Percentiles rank a stretch among this genome's conserved stretches.
These are phyloP conservation scores for Ocimum tenuiflorum DNA, from an alignment of 257 asterid genomes.

Conservation along the genomic window DNA sequence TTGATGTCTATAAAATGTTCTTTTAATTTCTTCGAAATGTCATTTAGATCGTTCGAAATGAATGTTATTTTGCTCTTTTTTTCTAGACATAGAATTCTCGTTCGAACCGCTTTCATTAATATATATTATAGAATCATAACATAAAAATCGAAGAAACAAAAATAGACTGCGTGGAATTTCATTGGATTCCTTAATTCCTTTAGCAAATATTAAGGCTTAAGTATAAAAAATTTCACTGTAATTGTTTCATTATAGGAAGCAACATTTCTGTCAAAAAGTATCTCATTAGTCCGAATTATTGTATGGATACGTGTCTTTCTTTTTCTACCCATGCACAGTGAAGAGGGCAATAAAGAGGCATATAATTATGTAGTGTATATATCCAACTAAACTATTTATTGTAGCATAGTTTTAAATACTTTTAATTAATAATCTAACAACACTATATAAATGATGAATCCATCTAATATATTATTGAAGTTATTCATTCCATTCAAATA, in stretches of 20 bases:
- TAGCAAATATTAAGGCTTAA: constrained; percentile 8
- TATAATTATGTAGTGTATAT: not conserved
- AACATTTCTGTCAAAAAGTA: not conserved
- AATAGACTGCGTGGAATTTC: not conserved
- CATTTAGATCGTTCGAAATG: too few relatives aligned
- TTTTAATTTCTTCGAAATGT: too few relatives aligned
- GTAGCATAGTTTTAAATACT: not conserved
- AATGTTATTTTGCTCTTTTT: too few relatives aligned
- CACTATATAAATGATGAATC: not conserved
- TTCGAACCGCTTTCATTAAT: too few relatives aligned
- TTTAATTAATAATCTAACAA: too few relatives aligned
- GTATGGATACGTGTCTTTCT: not conserved
- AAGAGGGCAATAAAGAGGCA: not conserved
- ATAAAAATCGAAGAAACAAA: too few relatives aligned
- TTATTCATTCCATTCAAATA: too few relatives aligned
- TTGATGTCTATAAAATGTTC: too few relatives aligned
- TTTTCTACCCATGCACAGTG: not conserved
- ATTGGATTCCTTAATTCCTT: constrained; percentile 22
- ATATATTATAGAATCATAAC: too few relatives aligned
- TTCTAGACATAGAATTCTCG: too few relatives aligned
- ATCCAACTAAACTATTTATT: not conserved
- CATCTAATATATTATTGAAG: too few relatives aligned
- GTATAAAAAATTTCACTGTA: not conserved
- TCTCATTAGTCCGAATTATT: not conserved
- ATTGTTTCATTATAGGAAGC: constrained; percentile 16